Base-by-base conservation (phyloP, 306 rosid genomes). In the Echinosophora koreensis region DNA sequence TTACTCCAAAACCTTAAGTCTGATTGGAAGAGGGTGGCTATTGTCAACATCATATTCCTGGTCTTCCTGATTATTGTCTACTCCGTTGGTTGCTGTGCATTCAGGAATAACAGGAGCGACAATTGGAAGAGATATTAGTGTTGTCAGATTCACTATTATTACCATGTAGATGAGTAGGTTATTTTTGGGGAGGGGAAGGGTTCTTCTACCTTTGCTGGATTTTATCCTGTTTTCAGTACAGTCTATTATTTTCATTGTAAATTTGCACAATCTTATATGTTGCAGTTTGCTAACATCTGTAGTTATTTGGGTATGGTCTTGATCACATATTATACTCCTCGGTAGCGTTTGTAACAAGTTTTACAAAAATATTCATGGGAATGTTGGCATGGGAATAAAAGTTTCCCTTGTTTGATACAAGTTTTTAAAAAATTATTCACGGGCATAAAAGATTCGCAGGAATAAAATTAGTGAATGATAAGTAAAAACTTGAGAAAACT, bases 31-130 rank as follows among this genome's bases (percentile, higher is more conserved):
- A 88, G 83, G 84, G 89, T 83, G 35, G 90, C 94, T 4, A 15
- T 85, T 71, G 75, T 89, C 27, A 92, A 92, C 81, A 71, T 90
- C 10, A 64, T 89, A 5, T 37, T 89, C 86, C 77, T 92, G 3
- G 13, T 94, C 51, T 69, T 92, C 82, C 96, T 92, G 42, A 60
- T 90, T n/a, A 57, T 90, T 17, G 90, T 94, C 1, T 94, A 90
- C 81, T 84, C 93, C 2, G 27, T 90, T 16, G 98, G 97, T 1
- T 92, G 97, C 66, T 92, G 97, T 27, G 97, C 97, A 2, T 94
- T 90, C 90, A 85, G 93, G 83, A 90, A 94, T 83, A 89, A 64
- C 67, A 82, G 93, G 71, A 72, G 42, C 38, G 96, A 87, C 42
- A 75, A 84, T 60, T 91, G 85, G 84, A 86, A 74, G 50, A 46